Percentiles rank a stretch among this genome's conserved stretches.
phyloP scores from a whole-genome alignment of 2,329 filamentous ascomycete genomes.

The Knufia petricola region DNA sequence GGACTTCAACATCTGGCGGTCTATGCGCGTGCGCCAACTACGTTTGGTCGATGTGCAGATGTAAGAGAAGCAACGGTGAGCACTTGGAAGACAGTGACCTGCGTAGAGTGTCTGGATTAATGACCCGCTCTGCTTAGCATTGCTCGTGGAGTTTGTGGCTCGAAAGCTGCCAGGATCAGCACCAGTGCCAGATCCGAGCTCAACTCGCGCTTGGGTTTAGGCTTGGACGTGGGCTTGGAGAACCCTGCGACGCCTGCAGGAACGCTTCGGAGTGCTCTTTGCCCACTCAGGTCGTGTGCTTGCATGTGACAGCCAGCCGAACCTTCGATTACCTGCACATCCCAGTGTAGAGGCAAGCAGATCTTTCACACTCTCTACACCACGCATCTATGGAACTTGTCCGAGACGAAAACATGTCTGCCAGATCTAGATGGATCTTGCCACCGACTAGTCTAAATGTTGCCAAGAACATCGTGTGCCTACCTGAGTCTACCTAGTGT shows the following conservation, averaged over 20 bases:
- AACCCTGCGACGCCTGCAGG: slow-evolving; percentile 6
- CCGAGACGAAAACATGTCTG: slow-evolving; percentile 2
- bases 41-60: not conserved
- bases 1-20: not conserved
- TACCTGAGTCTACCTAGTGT: no score
- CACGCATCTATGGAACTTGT: not conserved
- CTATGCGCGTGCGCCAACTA: not conserved
- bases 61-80: not conserved
- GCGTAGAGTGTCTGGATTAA: not conserved
- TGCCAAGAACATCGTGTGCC: no score
- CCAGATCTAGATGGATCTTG: not conserved
- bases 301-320: not conserved
- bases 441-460: no score
- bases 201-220: not conserved
- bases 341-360: no score
- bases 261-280: not conserved
- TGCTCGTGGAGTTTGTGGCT: not conserved
- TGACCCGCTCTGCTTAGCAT: not conserved
- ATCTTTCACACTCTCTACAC: no score
- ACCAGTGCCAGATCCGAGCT: no score
- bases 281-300: not conserved
- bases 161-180: not conserved
- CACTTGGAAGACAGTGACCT: not conserved
- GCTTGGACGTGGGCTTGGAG: not conserved
- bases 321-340: no score